Evolutionary conservation across 2,329 filamentous ascomycete genomes (phyloP), one percentile per base, ranked within the genome.

Genomic region (Aspergillus quadrilineatus): DNA sequence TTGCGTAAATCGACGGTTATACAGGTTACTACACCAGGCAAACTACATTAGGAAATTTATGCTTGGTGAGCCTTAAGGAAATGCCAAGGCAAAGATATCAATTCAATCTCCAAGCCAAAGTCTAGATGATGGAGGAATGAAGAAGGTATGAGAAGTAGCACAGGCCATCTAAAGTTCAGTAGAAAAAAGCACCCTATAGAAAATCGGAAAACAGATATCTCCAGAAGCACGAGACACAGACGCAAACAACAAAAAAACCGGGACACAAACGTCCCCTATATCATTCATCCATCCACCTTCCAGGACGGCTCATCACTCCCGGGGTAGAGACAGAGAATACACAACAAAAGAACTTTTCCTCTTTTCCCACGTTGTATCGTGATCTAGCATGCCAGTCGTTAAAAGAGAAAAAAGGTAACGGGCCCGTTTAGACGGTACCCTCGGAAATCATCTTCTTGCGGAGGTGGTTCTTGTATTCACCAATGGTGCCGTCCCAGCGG

Each of bases 361-460:
- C 44, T 49, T 57, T 44, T 50, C 51, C 46, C 55, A 29, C 30
- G 46, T 59, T 63, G 62, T 62, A 55, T 64, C 58, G 45, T 55
- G 46, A 47, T 55, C 54, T 60, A 72, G 65, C 70, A 71, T 73
- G 68, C 61, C 63, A 67, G 60, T 72, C 70, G 66, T 72, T 62
- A 53, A 47, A 22, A 53, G 34, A 53, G 50, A 46, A 53, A 53
- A 22, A 53, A 46, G 42, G n/a, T 28, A 26, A 14, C n/a, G 9
- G 5, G 37, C n/a, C 26, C 22, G 42, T 64, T 71, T 90, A 95
- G 73, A 97, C 92, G 65, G 90, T 90, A 75, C 93, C 93, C 55
- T 85, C 79, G 45, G 85, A 85, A 71, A 96, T 80, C 94, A 99
- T 99, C 90, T 97, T 97, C 88, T 97, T 97, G 75, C 93, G 88